phyloP scores from a whole-genome alignment of 768 basidiomycete genomes.

The Amanita rubescens region DNA sequence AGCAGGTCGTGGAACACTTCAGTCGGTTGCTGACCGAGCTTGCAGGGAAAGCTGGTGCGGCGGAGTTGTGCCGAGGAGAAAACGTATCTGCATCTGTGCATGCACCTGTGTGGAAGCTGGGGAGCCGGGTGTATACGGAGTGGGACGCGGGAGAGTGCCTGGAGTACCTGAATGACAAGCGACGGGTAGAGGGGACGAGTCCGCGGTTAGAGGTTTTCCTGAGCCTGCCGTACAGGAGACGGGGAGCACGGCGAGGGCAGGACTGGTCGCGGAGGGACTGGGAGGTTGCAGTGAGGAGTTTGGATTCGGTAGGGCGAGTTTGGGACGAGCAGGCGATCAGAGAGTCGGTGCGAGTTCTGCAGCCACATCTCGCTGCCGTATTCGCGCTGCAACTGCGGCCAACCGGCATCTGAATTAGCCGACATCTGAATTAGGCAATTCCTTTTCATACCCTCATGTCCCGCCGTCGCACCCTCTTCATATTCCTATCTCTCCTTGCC shows the following conservation, averaged over 20 bases:
- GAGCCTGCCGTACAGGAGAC: slow-evolving; percentile 34
- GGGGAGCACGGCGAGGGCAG: slow-evolving; percentile 57
- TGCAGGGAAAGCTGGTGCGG: slow-evolving; percentile 45
- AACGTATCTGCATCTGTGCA: slow-evolving; percentile 40
- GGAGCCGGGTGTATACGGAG: slow-evolving; percentile 30
- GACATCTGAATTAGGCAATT: not conserved
- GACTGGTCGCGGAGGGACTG: slow-evolving; percentile 72
- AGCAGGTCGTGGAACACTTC: slow-evolving; percentile 66
- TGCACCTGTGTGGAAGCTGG: slow-evolving; percentile 43
- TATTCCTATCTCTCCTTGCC: slow-evolving; percentile 46
- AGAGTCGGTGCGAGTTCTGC: slow-evolving; percentile 41
- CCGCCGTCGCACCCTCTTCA: slow-evolving; percentile 36
- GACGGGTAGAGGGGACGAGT: slow-evolving; percentile 22
- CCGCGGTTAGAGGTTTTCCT: slow-evolving; percentile 50
- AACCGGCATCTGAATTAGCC: slow-evolving; percentile 20
- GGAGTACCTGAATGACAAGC: slow-evolving; percentile 44
- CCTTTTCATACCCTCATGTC: slow-evolving; percentile 29
- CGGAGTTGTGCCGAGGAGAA: slow-evolving; percentile 31
- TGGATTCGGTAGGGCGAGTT: slow-evolving; percentile 39
- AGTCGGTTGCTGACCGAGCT: slow-evolving; percentile 51
- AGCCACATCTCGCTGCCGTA: slow-evolving; percentile 38
- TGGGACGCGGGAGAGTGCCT: slow-evolving; percentile 55
- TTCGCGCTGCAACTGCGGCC: slow-evolving; percentile 40
- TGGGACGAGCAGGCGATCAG: slow-evolving; percentile 50
- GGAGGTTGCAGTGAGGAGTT: slow-evolving; percentile 40